Evolutionary conservation across 768 basidiomycete species (phyloP), one percentile per base, ranked within the genome.

Genomic region (Dictyophora rubrovolvata): DNA sequence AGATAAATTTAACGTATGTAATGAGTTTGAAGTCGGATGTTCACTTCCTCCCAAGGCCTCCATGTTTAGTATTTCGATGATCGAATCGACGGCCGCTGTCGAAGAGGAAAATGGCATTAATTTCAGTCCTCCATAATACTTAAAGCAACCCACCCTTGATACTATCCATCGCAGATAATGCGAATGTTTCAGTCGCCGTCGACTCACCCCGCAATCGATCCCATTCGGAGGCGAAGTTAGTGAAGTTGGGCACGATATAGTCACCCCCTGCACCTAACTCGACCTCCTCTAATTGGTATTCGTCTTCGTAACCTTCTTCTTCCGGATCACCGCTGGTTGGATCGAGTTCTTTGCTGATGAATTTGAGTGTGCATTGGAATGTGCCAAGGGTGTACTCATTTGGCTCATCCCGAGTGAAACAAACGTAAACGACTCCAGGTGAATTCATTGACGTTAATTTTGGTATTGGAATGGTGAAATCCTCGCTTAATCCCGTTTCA

Each of bases 281-380:
- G 59, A 96, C 82, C 62, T 98, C 96, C 71, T 99, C 96, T 48
- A 97, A 75, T 71, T 92, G 90, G 72, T 99, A 99, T 72, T 98
- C 95, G 74, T 98, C 96, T 68, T 93, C 90, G 71, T 98, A 99
- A n/a, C 96, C 96, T 56, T 96, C 94, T 63, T 89, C 92, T 72
- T 99, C 96, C 9, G 96, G 96, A 67, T 90, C 85, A 21, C 94
- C 94, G 14, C 89, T 94, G 49, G 87, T 80, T 12, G 96, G 96
- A 71, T 99, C 96, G 17, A 98, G 81, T 69, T 99, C 96, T 72
- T 98, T 99, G 75, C 90, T 94, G 65, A 94, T 76, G 69, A 96
- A 99, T 72, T 92, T 93, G 71, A 99, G 84, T 9, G 85, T 81
- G 69, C 93, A 96, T 62, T 81, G 79, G 82, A 97, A 97, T 17